phyloP scores from a whole-genome alignment of 2,329 filamentous ascomycete species.

The Diaporthe velutina region DNA sequence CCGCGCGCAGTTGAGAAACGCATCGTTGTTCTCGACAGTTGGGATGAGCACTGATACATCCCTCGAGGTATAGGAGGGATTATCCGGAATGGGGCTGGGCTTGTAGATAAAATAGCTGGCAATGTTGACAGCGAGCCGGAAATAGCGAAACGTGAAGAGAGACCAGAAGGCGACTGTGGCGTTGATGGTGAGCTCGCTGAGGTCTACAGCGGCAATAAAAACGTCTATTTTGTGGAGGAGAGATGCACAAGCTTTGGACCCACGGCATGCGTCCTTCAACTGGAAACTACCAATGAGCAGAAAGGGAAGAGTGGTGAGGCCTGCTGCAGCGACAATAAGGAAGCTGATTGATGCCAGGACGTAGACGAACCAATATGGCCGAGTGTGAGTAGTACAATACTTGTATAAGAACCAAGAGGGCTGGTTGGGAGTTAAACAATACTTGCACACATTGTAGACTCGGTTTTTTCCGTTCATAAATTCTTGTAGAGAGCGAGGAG shows the following conservation, averaged over 20 bases:
- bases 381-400: not conserved
- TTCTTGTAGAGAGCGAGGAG: not conserved
- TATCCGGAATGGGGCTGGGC: not conserved
- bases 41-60: not conserved
- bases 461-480: not conserved
- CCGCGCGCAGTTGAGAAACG: not conserved
- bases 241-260: not conserved
- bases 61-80: not conserved
- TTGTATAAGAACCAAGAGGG: not conserved
- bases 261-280: not conserved
- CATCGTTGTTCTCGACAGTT: not conserved
- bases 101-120: not conserved
- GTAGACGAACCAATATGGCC: not conserved
- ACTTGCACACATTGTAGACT: not conserved
- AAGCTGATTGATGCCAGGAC: not conserved
- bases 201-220: not conserved
- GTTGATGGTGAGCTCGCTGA: not conserved
- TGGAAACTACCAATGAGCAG: not conserved
- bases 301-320: not conserved
- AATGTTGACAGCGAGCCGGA: conserved; percentile 6
- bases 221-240: not conserved
- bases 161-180: not conserved
- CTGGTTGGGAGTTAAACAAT: not conserved
- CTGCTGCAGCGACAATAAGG: not conserved
- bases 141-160: not conserved